phyloP scores from a whole-genome alignment of 2,329 filamentous ascomycete genomes.

The Colletotrichum eremochloae region DNA sequence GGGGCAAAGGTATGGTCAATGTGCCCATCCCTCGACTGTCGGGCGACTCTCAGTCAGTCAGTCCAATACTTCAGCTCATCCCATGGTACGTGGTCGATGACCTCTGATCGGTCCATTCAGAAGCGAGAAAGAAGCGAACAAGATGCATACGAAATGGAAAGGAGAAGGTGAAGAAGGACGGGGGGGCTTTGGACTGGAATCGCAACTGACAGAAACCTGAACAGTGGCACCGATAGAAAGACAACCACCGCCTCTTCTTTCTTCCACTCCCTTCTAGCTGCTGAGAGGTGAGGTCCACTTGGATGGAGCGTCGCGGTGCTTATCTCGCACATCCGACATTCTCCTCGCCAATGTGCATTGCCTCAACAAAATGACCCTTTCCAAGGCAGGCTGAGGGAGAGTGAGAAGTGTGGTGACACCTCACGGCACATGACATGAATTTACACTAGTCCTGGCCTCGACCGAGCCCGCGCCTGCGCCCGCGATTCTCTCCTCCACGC shows the following conservation, averaged over 20 bases:
- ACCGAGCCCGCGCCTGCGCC: slow-evolving; percentile 13
- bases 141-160: slow-evolving; percentile 16
- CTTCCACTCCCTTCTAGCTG: slow-evolving; percentile 21
- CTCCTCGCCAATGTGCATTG: slow-evolving; percentile 6
- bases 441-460: slow-evolving; percentile 33
- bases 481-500: slow-evolving; percentile 34
- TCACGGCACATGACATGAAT: slow-evolving; percentile 36
- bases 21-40: slow-evolving; percentile 1
- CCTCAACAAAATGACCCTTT: slow-evolving; percentile 35
- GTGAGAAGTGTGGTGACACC: slow-evolving; percentile 35
- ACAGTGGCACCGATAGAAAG: slow-evolving; percentile 5
- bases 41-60: slow-evolving; percentile 7
- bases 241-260: not conserved
- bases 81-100: slow-evolving; percentile 14
- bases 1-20: slow-evolving; percentile 17
- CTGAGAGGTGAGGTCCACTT: slow-evolving; percentile 27
- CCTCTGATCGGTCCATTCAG: slow-evolving; percentile 15
- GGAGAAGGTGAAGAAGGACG: not conserved
- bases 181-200: slow-evolving; percentile 1
- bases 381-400: slow-evolving; percentile 27
- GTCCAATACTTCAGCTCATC: slow-evolving; percentile 7
- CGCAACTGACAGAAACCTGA: slow-evolving; percentile 13
- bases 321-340: slow-evolving; percentile 30
- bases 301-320: slow-evolving; percentile 24
- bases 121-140: not conserved